These are phyloP conservation scores for Candida ovalis DNA, from an alignment of 805 yeast genomes.

Conservation along the genomic window DNA sequence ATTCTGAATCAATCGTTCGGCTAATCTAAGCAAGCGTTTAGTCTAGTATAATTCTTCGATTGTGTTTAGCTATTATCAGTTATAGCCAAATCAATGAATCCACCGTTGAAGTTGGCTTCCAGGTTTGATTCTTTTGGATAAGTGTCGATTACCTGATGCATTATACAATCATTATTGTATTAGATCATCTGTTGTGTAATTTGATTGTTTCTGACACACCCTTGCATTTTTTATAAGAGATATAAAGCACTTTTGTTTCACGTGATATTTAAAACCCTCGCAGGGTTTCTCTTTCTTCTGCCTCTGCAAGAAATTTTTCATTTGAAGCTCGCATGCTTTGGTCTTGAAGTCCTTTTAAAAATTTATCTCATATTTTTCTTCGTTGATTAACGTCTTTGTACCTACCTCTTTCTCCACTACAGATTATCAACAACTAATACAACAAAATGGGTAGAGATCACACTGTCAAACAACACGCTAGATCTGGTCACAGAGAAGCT, in stretches of 20 bases:
- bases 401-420: slow-evolving; percentile 2
- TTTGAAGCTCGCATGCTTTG: background rate
- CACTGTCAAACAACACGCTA: slow-evolving; percentile 92
- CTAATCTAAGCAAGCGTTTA: too few species aligned
- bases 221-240: background rate
- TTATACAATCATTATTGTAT: too few species aligned
- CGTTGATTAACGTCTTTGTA: background rate
- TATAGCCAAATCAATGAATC: too few species aligned
- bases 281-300: background rate
- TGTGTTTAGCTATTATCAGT: too few species aligned
- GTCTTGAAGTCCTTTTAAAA: background rate
- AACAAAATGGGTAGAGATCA: slow-evolving; percentile 93
- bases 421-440: slow-evolving; percentile 3
- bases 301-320: slow-evolving; percentile 3
- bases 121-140: too few species aligned
- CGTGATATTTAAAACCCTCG: slow-evolving; percentile 1
- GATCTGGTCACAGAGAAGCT: slow-evolving; percentile 95
- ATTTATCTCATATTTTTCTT: background rate
- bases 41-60: too few species aligned
- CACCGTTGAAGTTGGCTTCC: too few species aligned
- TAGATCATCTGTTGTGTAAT: too few species aligned
- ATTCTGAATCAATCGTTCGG: background rate
- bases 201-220: too few species aligned
- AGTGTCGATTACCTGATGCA: too few species aligned
- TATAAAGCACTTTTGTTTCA: background rate